Percentiles rank a stretch among this genome's conserved stretches.
Conservation (phyloP, 2,329 filamentous ascomycete genomes). For the Geosmithia putterillii region DNA sequence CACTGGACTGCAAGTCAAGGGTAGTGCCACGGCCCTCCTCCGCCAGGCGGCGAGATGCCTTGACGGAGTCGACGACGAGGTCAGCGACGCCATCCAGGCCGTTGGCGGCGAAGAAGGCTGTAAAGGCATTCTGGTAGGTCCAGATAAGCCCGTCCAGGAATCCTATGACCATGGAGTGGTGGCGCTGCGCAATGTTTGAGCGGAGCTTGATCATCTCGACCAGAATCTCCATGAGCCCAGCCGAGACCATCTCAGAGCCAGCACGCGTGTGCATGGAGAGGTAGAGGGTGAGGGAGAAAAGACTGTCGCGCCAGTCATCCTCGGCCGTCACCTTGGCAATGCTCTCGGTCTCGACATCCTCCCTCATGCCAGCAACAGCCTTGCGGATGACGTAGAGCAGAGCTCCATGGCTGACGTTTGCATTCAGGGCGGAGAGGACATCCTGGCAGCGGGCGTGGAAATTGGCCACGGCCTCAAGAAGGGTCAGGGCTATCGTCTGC, state of each 20-base stretch:
- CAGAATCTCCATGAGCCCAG: slow-evolving; percentile 80
- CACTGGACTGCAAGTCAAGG: slow-evolving; percentile 56
- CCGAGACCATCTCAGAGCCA: slow-evolving; percentile 73
- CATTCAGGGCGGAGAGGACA: slow-evolving; percentile 80
- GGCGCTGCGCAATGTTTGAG: slow-evolving; percentile 68
- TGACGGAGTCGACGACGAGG: slow-evolving; percentile 68
- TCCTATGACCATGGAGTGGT: slow-evolving; percentile 70
- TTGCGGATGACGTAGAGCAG: slow-evolving; percentile 88
- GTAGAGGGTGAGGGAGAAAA: slow-evolving; percentile 79
- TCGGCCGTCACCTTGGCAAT: slow-evolving; percentile 51
- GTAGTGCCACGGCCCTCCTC: slow-evolving; percentile 60
- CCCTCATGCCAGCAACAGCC: slow-evolving; percentile 69
- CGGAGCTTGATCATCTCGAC: slow-evolving; percentile 79
- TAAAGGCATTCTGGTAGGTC: slow-evolving; percentile 73
- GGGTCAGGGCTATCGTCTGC: slow-evolving; percentile 69
- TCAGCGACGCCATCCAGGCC: slow-evolving; percentile 88
- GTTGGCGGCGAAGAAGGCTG: slow-evolving; percentile 66
- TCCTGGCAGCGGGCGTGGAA: slow-evolving; percentile 68
- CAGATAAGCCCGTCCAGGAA: slow-evolving; percentile 87
- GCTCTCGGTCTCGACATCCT: slow-evolving; percentile 36
- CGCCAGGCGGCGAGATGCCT: slow-evolving; percentile 54
- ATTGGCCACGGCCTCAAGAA: slow-evolving; percentile 76
- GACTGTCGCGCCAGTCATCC: slow-evolving; percentile 80
- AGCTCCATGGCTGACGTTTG: slow-evolving; percentile 92
- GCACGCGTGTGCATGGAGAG: slow-evolving; percentile 65